phyloP scores from a whole-genome alignment of 1,284 basidiomycete genomes.

The Fomitiporia mediterranea region DNA sequence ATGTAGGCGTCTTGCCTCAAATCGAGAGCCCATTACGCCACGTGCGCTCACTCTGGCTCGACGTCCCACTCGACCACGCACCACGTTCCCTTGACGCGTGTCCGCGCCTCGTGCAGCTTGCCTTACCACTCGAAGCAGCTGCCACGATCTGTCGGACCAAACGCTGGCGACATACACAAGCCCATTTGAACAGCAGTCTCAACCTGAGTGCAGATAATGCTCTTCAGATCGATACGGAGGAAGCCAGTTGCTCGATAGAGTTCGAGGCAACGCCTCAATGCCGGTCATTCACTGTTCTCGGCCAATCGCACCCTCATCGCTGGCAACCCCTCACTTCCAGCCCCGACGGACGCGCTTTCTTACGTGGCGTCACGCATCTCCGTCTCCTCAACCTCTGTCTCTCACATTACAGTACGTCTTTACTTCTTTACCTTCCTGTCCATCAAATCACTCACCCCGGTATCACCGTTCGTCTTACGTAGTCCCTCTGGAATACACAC shows the following conservation, averaged over 20 bases:
- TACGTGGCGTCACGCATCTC: conserved; percentile 18
- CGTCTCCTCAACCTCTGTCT: conserved; percentile 21
- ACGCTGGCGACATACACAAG: background rate
- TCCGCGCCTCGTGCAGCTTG: conserved; percentile 17
- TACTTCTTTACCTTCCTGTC: background rate
- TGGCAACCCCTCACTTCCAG: conserved; percentile 18
- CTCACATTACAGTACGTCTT: conserved; percentile 19
- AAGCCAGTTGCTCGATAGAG: background rate
- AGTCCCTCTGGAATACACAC: conserved; percentile 19
- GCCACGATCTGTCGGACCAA: conserved; percentile 13
- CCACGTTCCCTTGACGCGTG: conserved; percentile 16
- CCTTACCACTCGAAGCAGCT: conserved; percentile 15
- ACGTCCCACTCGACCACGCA: conserved; percentile 13
- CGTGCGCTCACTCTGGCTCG: conserved; percentile 17
- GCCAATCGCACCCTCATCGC: conserved; percentile 19
- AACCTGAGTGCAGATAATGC: conserved; percentile 1
- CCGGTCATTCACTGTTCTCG: conserved; percentile 21
- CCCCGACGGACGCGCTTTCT: conserved; percentile 14
- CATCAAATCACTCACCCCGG: background rate
- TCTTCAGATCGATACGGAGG: background rate
- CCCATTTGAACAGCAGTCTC: background rate
- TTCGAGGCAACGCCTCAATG: background rate
- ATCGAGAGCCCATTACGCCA: conserved; percentile 12
- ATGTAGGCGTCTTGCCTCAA: background rate
- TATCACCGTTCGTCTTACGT: background rate